Evolutionary conservation across 306 rosid species (phyloP).

Genomic region (Vachellia pachyceras): DNA sequence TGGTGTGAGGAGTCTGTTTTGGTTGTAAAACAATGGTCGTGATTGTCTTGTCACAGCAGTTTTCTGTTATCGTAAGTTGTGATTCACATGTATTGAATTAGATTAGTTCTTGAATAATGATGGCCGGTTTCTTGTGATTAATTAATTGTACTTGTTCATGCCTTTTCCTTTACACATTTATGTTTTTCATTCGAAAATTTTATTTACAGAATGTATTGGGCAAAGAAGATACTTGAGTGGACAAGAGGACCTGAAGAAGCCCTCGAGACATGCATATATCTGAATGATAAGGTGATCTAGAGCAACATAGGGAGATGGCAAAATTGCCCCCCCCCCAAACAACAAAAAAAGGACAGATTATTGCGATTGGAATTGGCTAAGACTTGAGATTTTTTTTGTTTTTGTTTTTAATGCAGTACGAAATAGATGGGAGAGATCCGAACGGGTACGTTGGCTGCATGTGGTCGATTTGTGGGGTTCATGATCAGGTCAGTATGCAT

Average conservation of each 20-base stretch:
- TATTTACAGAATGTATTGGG: slow-evolving; percentile 90
- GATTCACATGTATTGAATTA: neutral
- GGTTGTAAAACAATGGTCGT: neutral
- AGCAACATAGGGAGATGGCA: neutral
- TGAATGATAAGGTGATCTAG: slow-evolving; percentile 76
- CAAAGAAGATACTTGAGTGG: slow-evolving; percentile 97
- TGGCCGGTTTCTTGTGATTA: neutral
- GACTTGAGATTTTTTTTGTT: neutral
- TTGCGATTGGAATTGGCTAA: slow-evolving; percentile 17
- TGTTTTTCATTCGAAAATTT: slow-evolving; percentile 13
- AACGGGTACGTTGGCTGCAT: slow-evolving; percentile 92
- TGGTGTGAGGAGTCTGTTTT: neutral
- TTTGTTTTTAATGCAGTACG: slow-evolving; percentile 64
- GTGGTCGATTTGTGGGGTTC: slow-evolving; percentile 97
- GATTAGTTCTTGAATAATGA: neutral
- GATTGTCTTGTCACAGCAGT: too few relatives aligned
- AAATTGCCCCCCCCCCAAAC: neutral
- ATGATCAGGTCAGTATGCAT: slow-evolving; percentile 76
- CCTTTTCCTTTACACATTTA: slow-evolving; percentile 3
- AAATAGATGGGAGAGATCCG: slow-evolving; percentile 94
- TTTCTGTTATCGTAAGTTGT: neutral
- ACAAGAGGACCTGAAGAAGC: slow-evolving; percentile 97
- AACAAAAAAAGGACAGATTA: neutral
- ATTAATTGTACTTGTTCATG: neutral
- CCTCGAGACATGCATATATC: slow-evolving; percentile 72